Percentiles rank a stretch among this genome's conserved stretches.
phyloP scores from a whole-genome alignment of 805 yeast genomes.

The Yarrowia sp. region DNA sequence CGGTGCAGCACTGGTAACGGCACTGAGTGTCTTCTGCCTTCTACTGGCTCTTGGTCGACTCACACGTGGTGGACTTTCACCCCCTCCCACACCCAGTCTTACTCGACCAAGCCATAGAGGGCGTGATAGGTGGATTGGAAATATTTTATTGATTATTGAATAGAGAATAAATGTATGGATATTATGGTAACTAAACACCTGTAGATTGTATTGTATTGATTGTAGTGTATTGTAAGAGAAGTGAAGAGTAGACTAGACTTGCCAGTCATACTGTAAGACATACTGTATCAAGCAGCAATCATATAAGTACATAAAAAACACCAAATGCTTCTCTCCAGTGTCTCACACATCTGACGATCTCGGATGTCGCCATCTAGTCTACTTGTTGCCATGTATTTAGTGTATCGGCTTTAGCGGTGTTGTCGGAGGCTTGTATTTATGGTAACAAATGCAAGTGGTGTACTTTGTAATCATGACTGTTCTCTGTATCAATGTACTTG shows the following conservation, averaged over 20 bases:
- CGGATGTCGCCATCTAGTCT: constrained; percentile 4
- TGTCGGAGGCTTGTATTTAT: constrained; percentile 5
- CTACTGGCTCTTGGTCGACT: constrained; percentile 32
- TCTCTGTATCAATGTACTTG: no score
- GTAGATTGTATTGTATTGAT: neutral
- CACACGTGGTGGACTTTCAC: constrained; percentile 38
- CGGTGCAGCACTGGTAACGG: constrained; percentile 14
- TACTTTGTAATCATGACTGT: no score
- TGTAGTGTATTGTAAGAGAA: no score
- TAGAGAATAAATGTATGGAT: constrained; percentile 36
- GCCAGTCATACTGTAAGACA: no score
- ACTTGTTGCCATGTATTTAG: neutral
- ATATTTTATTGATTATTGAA: constrained; percentile 35
- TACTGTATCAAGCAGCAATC: no score
- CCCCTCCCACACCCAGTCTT: constrained; percentile 23
- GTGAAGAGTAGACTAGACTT: no score
- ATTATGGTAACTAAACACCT: constrained; percentile 3
- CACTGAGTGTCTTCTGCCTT: constrained; percentile 11
- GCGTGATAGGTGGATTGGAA: constrained; percentile 21
- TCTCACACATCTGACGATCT: neutral
- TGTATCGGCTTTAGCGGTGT: constrained; percentile 4
- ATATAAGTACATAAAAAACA: no score
- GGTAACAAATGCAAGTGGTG: no score
- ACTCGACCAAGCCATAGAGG: constrained; percentile 23
- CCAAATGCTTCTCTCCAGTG: no score